A percentile compares a stretch with the other conserved stretches of the same genome.
Evolutionary conservation across 306 rosid genomes (phyloP).

Genomic region (Malus domestica): DNA sequence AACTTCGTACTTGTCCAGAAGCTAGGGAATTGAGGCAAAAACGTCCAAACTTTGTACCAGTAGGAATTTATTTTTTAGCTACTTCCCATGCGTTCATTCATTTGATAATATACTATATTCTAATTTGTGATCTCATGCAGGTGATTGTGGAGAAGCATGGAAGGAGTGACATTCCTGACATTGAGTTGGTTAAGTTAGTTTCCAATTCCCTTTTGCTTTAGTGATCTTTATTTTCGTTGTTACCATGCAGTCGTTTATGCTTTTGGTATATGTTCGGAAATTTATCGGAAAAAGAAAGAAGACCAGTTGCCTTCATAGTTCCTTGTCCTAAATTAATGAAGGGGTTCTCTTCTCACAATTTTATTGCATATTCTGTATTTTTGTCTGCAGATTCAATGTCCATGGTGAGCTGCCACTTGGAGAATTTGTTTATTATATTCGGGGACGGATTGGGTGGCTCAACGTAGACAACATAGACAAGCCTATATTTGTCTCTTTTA

Average conservation of each 20-base stretch:
- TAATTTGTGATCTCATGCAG: not conserved
- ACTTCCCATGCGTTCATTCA: not conserved
- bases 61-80: too few species aligned
- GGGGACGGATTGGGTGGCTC: too few species aligned
- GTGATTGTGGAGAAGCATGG: not conserved
- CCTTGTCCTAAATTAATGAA: too few species aligned
- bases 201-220: not conserved
- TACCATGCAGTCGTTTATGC: not conserved
- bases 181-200: not conserved
- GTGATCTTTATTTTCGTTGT: not conserved
- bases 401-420: too few species aligned
- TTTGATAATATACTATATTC: not conserved
- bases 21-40: not conserved
- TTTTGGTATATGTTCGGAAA: not conserved
- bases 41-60: not conserved
- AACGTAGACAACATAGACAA: too few species aligned
- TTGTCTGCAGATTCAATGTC: too few species aligned
- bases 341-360: too few species aligned
- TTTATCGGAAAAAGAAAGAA: not conserved
- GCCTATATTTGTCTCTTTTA: too few species aligned
- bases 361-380: too few species aligned
- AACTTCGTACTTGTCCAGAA: not conserved
- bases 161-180: not conserved
- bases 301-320: not conserved
- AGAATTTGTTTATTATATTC: too few species aligned